Percentiles rank a stretch among this genome's conserved stretches.
Evolutionary conservation across 2,329 filamentous ascomycete species (phyloP).

Genomic region (Beauveria varroae): DNA sequence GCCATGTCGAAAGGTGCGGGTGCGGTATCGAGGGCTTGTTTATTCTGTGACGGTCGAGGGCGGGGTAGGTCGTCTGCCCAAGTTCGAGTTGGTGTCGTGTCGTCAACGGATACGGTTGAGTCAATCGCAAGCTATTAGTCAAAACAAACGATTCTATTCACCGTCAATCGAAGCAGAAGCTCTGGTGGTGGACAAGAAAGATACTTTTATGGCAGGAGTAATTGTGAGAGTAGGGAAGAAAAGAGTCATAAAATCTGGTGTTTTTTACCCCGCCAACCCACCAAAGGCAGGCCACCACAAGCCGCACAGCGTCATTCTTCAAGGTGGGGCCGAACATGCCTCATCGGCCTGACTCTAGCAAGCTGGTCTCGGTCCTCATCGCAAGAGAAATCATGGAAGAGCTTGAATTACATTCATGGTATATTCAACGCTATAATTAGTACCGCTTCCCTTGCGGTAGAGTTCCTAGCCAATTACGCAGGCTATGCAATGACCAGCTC

Average conservation of each 20-base stretch:
- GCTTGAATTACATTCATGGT: not conserved
- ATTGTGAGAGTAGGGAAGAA: not conserved
- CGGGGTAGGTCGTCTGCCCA: not conserved
- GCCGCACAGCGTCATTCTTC: constrained; percentile 1
- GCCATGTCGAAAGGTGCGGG: constrained; percentile 20
- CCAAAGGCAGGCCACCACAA: not conserved
- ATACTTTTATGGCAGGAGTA: not conserved
- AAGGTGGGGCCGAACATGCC: not conserved
- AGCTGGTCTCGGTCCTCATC: not conserved
- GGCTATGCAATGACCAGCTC: not conserved
- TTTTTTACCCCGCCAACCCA: constrained; percentile 9
- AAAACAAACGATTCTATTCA: not conserved
- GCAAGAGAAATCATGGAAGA: not conserved
- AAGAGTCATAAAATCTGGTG: constrained; percentile 8
- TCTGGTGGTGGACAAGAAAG: not conserved
- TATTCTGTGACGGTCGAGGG: not conserved
- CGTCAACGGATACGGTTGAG: not conserved
- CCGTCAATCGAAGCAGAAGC: not conserved
- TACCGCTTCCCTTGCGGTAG: constrained; percentile 1
- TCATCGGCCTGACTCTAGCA: not conserved
- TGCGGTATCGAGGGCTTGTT: not conserved
- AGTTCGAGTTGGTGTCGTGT: not conserved
- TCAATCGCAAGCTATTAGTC: not conserved
- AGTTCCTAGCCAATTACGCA: constrained; percentile 4
- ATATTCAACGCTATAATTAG: constrained; percentile 8